phyloP scores from a whole-genome alignment of 768 basidiomycete species.

The Mycena haematopus region DNA sequence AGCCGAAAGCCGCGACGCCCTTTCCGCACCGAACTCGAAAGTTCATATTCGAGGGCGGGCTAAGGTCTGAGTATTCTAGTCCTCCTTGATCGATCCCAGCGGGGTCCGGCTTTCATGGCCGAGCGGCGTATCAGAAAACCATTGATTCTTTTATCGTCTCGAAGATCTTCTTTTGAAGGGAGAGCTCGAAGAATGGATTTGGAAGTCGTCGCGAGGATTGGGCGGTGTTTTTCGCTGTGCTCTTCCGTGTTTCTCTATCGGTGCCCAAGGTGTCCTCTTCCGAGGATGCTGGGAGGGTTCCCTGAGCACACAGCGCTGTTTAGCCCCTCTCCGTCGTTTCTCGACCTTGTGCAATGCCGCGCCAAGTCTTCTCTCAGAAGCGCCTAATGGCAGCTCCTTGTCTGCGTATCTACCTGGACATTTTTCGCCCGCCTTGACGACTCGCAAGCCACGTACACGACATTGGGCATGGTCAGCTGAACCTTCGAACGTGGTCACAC shows the following conservation, averaged over 20 bases:
- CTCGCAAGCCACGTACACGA: constrained; percentile 26
- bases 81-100: constrained; percentile 69
- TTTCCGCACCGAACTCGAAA: constrained; percentile 54
- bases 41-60: constrained; percentile 69
- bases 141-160: constrained; percentile 40
- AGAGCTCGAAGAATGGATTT: constrained; percentile 50
- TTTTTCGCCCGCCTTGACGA: constrained; percentile 22
- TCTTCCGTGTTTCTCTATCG: constrained; percentile 31
- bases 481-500: constrained; percentile 23
- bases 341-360: constrained; percentile 21
- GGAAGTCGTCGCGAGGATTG: constrained; percentile 66
- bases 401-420: constrained; percentile 8
- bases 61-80: constrained; percentile 81
- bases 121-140: constrained; percentile 76
- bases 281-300: constrained; percentile 28
- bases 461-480: constrained; percentile 19
- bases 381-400: constrained; percentile 24
- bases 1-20: constrained; percentile 72
- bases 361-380: neutral
- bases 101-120: constrained; percentile 62
- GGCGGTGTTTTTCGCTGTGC: constrained; percentile 38
- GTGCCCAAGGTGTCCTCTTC: constrained; percentile 28
- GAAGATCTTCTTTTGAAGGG: constrained; percentile 49
- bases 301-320: constrained; percentile 9
- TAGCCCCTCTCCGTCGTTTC: constrained; percentile 22